These are phyloP conservation scores for Vitis rupestris DNA, from an alignment of 164 flowering plant species.

Conservation along the genomic window DNA sequence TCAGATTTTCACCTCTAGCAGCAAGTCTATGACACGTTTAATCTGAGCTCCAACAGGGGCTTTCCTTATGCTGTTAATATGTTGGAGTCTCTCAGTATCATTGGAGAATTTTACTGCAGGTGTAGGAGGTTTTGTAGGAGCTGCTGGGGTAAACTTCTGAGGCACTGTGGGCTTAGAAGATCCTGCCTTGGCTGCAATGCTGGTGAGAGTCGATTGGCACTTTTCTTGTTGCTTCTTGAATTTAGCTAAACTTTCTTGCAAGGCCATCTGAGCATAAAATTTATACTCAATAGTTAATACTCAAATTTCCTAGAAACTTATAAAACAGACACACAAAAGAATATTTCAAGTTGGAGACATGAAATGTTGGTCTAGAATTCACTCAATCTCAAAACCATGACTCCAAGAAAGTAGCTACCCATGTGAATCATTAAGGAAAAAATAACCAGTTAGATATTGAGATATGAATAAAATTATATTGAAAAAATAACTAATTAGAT, in stretches of 20 bases:
- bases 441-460: neutral
- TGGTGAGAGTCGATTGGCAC: slow-evolving; percentile 47
- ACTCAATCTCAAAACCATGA: too few relatives aligned
- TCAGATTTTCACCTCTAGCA: slow-evolving; percentile 43
- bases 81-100: slow-evolving; percentile 71
- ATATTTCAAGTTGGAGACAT: neutral
- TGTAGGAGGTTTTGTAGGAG: slow-evolving; percentile 30
- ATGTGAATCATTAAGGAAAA: neutral
- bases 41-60: slow-evolving; percentile 73
- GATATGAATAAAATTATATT: too few relatives aligned
- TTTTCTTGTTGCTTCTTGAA: slow-evolving; percentile 68
- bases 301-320: too few relatives aligned
- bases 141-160: slow-evolving; percentile 26
- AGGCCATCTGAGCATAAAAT: slow-evolving; percentile 33
- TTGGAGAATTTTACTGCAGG: slow-evolving; percentile 64
- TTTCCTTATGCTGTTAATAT: slow-evolving; percentile 62
- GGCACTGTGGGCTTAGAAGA: slow-evolving; percentile 22
- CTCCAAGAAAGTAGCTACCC: neutral
- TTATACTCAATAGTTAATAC: too few relatives aligned
- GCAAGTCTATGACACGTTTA: slow-evolving; percentile 64
- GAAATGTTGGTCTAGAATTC: too few relatives aligned
- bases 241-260: slow-evolving; percentile 43
- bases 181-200: slow-evolving; percentile 44
- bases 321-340: too few relatives aligned
- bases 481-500: too few relatives aligned